Conservation (phyloP, 176 grass and related monocot species). For the Triticum urartu region DNA sequence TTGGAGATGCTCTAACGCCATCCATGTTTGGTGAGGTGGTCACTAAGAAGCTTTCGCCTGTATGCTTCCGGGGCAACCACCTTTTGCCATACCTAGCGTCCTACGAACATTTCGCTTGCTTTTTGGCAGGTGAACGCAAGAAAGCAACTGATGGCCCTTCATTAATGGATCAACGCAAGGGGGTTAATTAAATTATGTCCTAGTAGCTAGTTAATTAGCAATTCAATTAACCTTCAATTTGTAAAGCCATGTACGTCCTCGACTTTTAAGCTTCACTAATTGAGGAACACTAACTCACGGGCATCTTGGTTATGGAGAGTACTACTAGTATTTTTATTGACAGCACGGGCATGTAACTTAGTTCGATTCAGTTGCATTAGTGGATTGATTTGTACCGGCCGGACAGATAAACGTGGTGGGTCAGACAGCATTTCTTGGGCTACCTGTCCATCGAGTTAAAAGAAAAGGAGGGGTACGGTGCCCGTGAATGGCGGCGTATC, state of each 20-base stretch:
- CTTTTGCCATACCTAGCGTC: background rate
- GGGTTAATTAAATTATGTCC: too few species aligned
- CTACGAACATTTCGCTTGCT: background rate
- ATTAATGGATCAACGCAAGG: background rate
- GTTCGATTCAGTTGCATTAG: background rate
- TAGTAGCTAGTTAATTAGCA: background rate
- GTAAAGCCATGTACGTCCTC: background rate
- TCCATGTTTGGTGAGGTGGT: background rate
- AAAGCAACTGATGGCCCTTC: background rate
- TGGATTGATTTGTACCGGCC: background rate
- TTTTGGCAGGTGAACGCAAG: background rate
- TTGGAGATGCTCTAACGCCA: background rate
- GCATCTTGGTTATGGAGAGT: too few species aligned
- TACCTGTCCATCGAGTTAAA: too few species aligned
- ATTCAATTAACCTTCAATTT: background rate
- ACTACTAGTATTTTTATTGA: too few species aligned
- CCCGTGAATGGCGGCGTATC: conserved; percentile 21
- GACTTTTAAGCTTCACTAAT: background rate
- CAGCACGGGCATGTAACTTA: too few species aligned
- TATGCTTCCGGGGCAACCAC: background rate
- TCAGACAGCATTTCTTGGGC: background rate
- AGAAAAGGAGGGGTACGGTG: too few species aligned
- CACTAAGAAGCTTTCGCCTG: background rate
- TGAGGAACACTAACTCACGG: too few species aligned
- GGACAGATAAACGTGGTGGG: background rate